Base-by-base conservation (phyloP, 768 basidiomycete species). In the Pleurotus ostreatus region DNA sequence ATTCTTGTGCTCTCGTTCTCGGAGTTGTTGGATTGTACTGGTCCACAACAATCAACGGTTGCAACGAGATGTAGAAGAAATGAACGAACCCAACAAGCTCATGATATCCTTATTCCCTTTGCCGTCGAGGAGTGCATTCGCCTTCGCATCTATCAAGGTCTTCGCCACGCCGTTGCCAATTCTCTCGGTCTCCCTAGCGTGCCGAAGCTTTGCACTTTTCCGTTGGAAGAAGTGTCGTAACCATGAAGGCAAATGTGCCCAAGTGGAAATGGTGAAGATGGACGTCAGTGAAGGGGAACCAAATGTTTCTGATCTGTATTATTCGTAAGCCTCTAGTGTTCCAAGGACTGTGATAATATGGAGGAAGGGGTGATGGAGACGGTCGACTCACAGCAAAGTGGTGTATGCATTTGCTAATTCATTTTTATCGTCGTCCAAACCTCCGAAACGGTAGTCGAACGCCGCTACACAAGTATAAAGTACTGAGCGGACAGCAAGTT, bases 361-460 rank as follows among this genome's bases (percentile, higher is more conserved):
- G 5, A 38, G 2, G n/a, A 23, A 23, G 39, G n/a, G 37, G 20
- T 6, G 11, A 25, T 12, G 18, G 46, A 44, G 16, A 22, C 1
- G 15, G 4, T 47, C 5, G 22, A 49, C 48, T 49, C 9, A 76
- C 79, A 80, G 75, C 9, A 82, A 69, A 39, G 78, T 80, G 56
- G 74, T 71, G 63, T 83, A 84, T 2, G 81, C 77, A 58, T 76
- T 74, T 66, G 77, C 79, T 41, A 85, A 78, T 57, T 77, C 75
- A 62, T 81, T 82, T 38, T 80, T 72, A 1, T 69, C 61, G 55
- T 80, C 69, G 9, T 74, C 68, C 11, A 82, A 62, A 0, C 78
- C 78, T 22, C 80, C 81, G 55, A 85, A 82, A 12, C 81, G 75
- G 62, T 81, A 81, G 60, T 82, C 82, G 66, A 79, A 79, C 1